Evolutionary conservation across 768 basidiomycete genomes (phyloP), one percentile per base, ranked within the genome.

Genomic region (Tylopilus sp.): DNA sequence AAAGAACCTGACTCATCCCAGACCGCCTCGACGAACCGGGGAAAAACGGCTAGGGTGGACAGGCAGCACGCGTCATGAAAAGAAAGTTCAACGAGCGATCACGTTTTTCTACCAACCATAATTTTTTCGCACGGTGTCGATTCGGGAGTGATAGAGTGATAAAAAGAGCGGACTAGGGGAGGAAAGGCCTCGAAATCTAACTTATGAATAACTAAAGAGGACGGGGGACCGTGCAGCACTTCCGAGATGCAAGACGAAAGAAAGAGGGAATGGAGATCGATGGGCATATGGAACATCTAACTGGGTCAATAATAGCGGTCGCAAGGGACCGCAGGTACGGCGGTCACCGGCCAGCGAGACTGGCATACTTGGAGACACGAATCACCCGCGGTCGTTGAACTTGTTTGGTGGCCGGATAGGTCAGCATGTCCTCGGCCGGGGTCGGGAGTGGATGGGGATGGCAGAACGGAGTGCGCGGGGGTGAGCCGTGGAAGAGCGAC

Each of bases 361-460:
- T 71, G 40, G 68, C 69, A 45, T 65, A 58, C 48, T 66, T 60
- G 6, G 68, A 65, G 7, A 70, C 62, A 25, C 58, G 49, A 21
- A 68, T 42, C 33, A 53, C 29, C 41, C 19, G 59, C 25, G 54
- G 44, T 24, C 19, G 52, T 43, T 47, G 61, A 9, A 31, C 45
- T 8, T 40, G 13, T 45, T 57, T 65, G 6, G 40, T 17, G 10
- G 53, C 36, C 12, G 60, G 58, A 60, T 57, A 58, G 53, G 63
- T 57, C 41, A 76, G 56, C 83, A 84, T 85, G 41, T 78, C 70
- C 37, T 74, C 71, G n/a, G 78, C 68, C 11, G 82, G 80, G 60
- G 78, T 80, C 12, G 84, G 84, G 16, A 85, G 72, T 11, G 83
- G 83, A 57, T 80, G 71, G 24, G 77, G 67, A 49, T 16, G 34